Evolutionary conservation across 345 rosid genomes (phyloP), one percentile per base, ranked within the genome.

Genomic region (Hibiscus tridactylites): DNA sequence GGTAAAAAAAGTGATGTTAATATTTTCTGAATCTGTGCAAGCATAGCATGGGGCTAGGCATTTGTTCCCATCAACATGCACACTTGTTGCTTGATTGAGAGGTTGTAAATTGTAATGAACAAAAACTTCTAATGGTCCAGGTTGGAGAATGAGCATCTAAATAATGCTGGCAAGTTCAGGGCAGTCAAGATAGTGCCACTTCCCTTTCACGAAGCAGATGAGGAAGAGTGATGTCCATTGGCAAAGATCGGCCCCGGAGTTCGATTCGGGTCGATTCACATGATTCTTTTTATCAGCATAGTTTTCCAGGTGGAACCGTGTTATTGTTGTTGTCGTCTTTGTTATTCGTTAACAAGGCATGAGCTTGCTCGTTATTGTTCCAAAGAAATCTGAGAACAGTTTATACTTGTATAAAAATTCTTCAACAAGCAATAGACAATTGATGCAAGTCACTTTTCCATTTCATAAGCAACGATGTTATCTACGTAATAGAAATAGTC

Each of bases 71-170:
- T 9, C 49, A 19, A 35, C 68, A 64, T n/a, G 67, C 60, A 56
- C 37, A 59, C 42, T 50, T 50, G 56, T 16, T 16, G 56, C 56
- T 50, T 50, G 56, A 16, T 69, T 49, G 56, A 53, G 2, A 9
- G 7, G 31, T 9, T 72, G 10, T 57, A 74, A 65, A 26, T 9
- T 72, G 8, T 57, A 74, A 65, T 61, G 47, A 60, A 37, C 26
- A 68, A 44, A 47, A 46, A 49, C 62, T 59, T 68, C 54, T 7
- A 52, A 75, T 73, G 81, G 82, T 76, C 71, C 96, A 92, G 99
- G 85, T 89, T 95, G 92, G 99, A 95, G 97, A 95, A 95, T 88
- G 99, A 95, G 90, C 99, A 95, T 95, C 96, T 95, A 61, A 92
- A 89, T 80, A 92, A 92, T 82, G 96, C 97, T 72, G 97, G 97